Base-by-base conservation (phyloP, 495 filamentous ascomycete genomes). In the Trichoderma virens region DNA sequence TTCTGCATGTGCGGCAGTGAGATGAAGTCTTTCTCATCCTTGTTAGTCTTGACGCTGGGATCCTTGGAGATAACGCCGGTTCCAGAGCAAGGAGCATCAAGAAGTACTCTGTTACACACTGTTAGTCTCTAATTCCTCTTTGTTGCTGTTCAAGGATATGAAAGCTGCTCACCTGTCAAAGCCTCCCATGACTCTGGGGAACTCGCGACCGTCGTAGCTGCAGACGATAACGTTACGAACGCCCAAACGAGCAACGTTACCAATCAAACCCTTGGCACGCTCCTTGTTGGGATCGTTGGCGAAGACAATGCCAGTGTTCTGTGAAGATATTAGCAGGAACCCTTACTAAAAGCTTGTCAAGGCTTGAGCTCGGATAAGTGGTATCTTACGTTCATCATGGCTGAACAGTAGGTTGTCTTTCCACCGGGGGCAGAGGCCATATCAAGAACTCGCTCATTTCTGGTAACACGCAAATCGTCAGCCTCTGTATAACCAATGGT, bases 371-470 rank as follows among this genome's bases (percentile, higher is more conserved):
- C n/a, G n/a, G n/a, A n/a, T n/a, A n/a, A n/a, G n/a, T n/a, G n/a
- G n/a, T n/a, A n/a, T n/a, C n/a, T 28, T 30, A 56, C 51, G 13
- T 93, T 95, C 94, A 98, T 98, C 67, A 98, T 76, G 0, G 95
- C 94, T 16, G 94, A 90, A 70, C 97, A 91, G 73, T 98, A 91
- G 3, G 95, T 97, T 8, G 92, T 96, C 78, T 98, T 98, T 74
- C 94, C 94, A 77, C 94, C 94, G 64, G 94, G 94, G 66, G 94
- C 94, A 64, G 94, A 85, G n/a, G 94, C 92, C 94, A 98, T 98
- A 66, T 77, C 75, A 61, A 95, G 90, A 30, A 93, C 79, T 11
- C 94, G 85, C 79, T 98, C 94, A 66, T 92, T 82, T 74, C 95
- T 90, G 74, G 34, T 31, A 30, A 28, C 1, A 56, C 7, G 8